phyloP scores from a whole-genome alignment of 2,329 filamentous ascomycete genomes.

The Alternaria atra region DNA sequence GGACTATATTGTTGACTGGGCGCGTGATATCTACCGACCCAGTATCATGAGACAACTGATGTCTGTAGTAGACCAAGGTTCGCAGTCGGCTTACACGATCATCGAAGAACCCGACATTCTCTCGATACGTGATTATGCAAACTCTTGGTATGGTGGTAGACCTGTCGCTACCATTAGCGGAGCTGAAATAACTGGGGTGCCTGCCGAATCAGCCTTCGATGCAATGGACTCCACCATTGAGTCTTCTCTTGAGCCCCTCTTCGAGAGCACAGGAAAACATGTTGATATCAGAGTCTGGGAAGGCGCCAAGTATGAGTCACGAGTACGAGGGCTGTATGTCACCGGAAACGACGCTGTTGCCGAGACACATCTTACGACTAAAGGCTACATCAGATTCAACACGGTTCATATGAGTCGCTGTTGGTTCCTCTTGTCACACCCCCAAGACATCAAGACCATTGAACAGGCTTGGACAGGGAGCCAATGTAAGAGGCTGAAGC shows the following conservation, averaged over 20 bases:
- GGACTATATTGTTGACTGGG: constrained; percentile 36
- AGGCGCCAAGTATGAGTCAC: constrained; percentile 1
- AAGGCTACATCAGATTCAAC: not conserved
- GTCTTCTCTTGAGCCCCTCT: not conserved
- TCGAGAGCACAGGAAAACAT: not conserved
- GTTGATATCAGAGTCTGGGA: constrained; percentile 2
- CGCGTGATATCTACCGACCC: constrained; percentile 26
- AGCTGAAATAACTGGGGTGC: not conserved
- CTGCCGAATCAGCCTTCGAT: not conserved
- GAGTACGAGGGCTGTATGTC: constrained; percentile 8
- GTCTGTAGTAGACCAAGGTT: constrained; percentile 4
- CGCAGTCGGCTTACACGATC: constrained; percentile 3
- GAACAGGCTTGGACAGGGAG: constrained; percentile 2
- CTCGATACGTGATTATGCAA: not conserved
- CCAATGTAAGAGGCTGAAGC: too few species aligned
- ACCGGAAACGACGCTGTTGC: not conserved
- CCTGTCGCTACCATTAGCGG: not conserved
- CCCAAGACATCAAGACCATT: not conserved
- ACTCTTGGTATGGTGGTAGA: not conserved
- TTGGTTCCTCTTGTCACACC: not conserved
- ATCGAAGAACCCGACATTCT: not conserved
- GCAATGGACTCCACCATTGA: not conserved
- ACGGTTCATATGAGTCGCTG: not conserved
- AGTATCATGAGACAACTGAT: constrained; percentile 28
- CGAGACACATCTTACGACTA: not conserved